Conservation (phyloP, 2,329 filamentous ascomycete species). For the Pyricularia pennisetigena region DNA sequence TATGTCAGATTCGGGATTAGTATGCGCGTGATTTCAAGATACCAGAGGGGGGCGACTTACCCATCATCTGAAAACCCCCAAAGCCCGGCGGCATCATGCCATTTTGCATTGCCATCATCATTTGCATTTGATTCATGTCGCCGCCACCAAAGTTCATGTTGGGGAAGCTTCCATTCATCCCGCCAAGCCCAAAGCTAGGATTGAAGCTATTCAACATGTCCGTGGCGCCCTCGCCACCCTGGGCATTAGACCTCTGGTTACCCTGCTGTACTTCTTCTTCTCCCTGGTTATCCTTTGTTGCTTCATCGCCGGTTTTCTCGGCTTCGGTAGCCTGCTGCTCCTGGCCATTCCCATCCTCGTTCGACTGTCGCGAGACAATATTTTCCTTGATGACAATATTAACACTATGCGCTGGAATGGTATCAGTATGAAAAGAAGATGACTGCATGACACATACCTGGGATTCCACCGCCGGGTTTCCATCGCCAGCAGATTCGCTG, state of each 20-base stretch:
- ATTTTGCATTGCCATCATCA: constrained; percentile 70
- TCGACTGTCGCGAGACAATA: background rate
- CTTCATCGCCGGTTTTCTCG: constrained; percentile 1
- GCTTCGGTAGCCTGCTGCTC: constrained; percentile 1
- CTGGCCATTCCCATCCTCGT: constrained; percentile 1
- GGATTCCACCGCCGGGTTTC: background rate
- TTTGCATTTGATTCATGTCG: constrained; percentile 69
- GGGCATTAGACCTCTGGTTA: background rate
- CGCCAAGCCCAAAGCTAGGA: constrained; percentile 20
- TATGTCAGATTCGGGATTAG: background rate
- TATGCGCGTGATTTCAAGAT: background rate
- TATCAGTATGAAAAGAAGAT: background rate
- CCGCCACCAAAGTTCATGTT: constrained; percentile 54
- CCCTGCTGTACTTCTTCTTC: background rate
- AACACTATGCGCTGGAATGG: background rate
- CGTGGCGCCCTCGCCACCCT: constrained; percentile 2
- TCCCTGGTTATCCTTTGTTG: background rate
- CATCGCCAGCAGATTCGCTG: background rate
- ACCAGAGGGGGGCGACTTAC: constrained; percentile 42
- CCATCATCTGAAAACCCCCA: constrained; percentile 66
- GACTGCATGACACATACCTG: background rate
- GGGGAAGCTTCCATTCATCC: constrained; percentile 39
- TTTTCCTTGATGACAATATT: background rate
- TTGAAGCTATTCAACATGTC: constrained; percentile 6
- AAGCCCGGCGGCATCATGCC: constrained; percentile 48